Evolutionary conservation across 148 eudicot species (phyloP).

Genomic region (Selenicereus undatus): DNA sequence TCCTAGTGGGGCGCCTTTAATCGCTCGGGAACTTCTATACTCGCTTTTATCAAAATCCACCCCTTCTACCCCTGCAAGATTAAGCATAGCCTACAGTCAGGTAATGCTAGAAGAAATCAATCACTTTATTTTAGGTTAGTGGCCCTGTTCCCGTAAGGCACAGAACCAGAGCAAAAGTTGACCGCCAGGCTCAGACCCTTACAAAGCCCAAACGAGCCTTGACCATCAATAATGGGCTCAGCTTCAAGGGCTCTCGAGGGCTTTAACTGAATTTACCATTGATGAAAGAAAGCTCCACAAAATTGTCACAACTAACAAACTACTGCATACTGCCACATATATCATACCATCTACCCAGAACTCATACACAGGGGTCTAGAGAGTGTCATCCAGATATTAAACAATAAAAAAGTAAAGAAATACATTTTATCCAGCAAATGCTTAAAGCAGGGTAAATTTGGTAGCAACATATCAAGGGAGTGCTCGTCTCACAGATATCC

Average conservation of each 20-base stretch:
- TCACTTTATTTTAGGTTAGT: not conserved
- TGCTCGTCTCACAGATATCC: not conserved
- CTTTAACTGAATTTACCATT: too few relatives aligned
- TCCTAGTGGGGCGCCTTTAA: slow-evolving; percentile 79
- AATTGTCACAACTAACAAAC: too few relatives aligned
- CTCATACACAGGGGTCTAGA: too few relatives aligned
- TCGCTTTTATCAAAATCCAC: slow-evolving; percentile 42
- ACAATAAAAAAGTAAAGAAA: too few relatives aligned
- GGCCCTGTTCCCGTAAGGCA: not conserved
- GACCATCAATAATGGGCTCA: not conserved
- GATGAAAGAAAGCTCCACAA: too few relatives aligned
- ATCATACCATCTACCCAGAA: too few relatives aligned
- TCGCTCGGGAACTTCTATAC: slow-evolving; percentile 64
- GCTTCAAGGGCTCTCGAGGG: not conserved
- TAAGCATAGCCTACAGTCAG: slow-evolving; percentile 6
- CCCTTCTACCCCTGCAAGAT: slow-evolving; percentile 40
- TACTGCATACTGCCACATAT: too few relatives aligned
- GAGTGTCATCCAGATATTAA: too few relatives aligned
- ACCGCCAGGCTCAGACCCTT: not conserved
- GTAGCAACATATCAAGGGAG: not conserved
- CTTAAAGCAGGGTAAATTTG: too few relatives aligned
- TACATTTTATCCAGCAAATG: too few relatives aligned
- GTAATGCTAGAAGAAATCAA: not conserved
- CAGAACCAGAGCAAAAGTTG: not conserved
- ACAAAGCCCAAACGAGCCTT: not conserved